A percentile compares a stretch with the other conserved stretches of the same genome.
Evolutionary conservation across 1,284 basidiomycete genomes (phyloP).

Genomic region (Xerocomus nothofagi): DNA sequence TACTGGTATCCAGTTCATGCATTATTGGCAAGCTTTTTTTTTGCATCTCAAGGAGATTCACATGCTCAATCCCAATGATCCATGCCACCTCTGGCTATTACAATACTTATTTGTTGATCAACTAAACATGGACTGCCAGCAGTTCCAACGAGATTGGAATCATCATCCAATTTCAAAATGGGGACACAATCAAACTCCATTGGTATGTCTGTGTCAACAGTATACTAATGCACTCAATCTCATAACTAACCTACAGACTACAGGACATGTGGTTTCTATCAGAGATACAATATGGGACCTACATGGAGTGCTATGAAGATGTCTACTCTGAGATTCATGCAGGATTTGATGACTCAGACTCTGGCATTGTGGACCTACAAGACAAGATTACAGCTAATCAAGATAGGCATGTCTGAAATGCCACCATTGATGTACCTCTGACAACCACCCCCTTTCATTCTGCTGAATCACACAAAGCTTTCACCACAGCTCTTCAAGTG

Average conservation of each 20-base stretch:
- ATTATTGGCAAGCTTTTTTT: slow-evolving; percentile 34
- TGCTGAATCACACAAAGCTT: not conserved
- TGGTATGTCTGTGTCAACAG: not conserved
- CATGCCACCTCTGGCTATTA: slow-evolving; percentile 44
- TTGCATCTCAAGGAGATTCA: slow-evolving; percentile 36
- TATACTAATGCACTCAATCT: not conserved
- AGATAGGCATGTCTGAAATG: not conserved
- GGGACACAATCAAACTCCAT: not conserved
- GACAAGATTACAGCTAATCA: slow-evolving; percentile 1
- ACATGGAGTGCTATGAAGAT: no score
- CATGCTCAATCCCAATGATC: slow-evolving; percentile 31
- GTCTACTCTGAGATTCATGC: no score
- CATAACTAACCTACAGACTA: not conserved
- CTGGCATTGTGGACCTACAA: not conserved
- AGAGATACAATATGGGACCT: not conserved
- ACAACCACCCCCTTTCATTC: slow-evolving; percentile 3
- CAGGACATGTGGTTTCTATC: slow-evolving; percentile 13
- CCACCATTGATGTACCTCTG: not conserved
- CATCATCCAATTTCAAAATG: not conserved
- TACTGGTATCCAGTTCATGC: slow-evolving; percentile 24
- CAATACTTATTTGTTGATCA: slow-evolving; percentile 41
- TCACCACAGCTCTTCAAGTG: not conserved
- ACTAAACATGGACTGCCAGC: slow-evolving; percentile 40
- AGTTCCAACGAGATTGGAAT: slow-evolving; percentile 28
- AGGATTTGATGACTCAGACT: no score